Evolutionary conservation across 108 stramenopile species (phyloP).

Genomic region (Chaetoceros muelleri): DNA sequence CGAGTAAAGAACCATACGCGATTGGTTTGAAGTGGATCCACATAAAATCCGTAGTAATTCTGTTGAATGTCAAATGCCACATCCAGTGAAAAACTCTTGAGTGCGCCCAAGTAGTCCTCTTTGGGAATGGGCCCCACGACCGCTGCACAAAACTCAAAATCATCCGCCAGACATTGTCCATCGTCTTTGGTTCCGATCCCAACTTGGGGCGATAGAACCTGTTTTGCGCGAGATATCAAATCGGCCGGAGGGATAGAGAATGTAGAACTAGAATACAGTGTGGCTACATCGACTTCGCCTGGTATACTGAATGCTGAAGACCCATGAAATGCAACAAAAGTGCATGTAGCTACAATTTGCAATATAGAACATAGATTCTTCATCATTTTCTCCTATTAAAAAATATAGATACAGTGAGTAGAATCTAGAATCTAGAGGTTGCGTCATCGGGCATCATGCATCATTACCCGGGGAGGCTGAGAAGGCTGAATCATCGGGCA

Average conservation of each 20-base stretch:
- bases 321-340: too few relatives aligned
- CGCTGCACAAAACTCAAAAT: constrained; percentile 65
- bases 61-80: constrained; percentile 52
- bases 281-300: too few relatives aligned
- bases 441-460: too few relatives aligned
- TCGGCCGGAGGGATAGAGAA: constrained; percentile 39
- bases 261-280: too few relatives aligned
- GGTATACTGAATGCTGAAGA: too few relatives aligned
- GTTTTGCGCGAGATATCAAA: constrained; percentile 34
- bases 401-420: too few relatives aligned
- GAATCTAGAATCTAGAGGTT: too few relatives aligned
- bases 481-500: too few relatives aligned
- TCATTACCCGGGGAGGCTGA: too few relatives aligned
- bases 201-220: constrained; percentile 27
- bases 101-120: constrained; percentile 41
- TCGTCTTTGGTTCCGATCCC: constrained; percentile 38
- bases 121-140: constrained; percentile 57
- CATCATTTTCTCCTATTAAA: too few relatives aligned
- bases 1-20: constrained; percentile 61
- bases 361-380: too few relatives aligned
- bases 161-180: constrained; percentile 48
- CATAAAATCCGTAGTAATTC: constrained; percentile 42
- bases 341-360: too few relatives aligned
- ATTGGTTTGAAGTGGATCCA: constrained; percentile 61
- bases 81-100: constrained; percentile 34